Base-by-base conservation (phyloP, 441 rosid species). In the Populus hybrid region DNA sequence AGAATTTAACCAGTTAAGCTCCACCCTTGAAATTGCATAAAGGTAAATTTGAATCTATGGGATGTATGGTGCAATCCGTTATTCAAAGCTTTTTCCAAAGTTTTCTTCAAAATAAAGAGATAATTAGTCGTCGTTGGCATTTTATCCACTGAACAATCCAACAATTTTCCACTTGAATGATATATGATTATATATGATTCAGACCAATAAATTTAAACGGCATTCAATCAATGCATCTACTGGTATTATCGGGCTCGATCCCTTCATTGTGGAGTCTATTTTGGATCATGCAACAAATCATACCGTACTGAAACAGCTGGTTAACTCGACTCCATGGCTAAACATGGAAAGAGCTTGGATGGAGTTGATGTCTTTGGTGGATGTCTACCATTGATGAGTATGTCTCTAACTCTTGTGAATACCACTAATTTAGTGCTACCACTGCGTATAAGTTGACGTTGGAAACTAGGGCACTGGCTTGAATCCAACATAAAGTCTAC, bases 161-260 rank as follows among this genome's bases (percentile, higher is more conserved):
- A 38, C 42, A 38, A 38, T 38, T 9, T 38, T 1, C 42, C 42
- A 38, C 42, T 38, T 38, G 42, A 38, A 38, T 10, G 42, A 38
- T 38, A n/a, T n/a, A n/a, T n/a, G 42, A 38, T 38, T 38, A 38
- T 1, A 38, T 38, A 38, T 38, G 10, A 8, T 36, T 36, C 10
- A 36, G 11, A 12, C 10, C 40, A 36, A 36, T 23, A 66, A 66
- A 66, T 66, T 66, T 11, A 29, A n/a, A 31, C n/a, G 40, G 10
- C 33, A 21, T 69, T 69, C 14, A 2, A 18, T 7, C 82, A 87
- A 92, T 76, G 91, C 83, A 8, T 84, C 94, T 0, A 93, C 93
- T 0, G 97, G 86, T 92, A 93, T 75, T 93, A 90, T 76, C 93
- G 99, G 99, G 99, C 98, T 12, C 99, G n/a, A n/a, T n/a, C n/a